Evolutionary conservation across 2,329 filamentous ascomycete genomes (phyloP), one percentile per base, ranked within the genome.

Genomic region (Pyrenochaeta sp.): DNA sequence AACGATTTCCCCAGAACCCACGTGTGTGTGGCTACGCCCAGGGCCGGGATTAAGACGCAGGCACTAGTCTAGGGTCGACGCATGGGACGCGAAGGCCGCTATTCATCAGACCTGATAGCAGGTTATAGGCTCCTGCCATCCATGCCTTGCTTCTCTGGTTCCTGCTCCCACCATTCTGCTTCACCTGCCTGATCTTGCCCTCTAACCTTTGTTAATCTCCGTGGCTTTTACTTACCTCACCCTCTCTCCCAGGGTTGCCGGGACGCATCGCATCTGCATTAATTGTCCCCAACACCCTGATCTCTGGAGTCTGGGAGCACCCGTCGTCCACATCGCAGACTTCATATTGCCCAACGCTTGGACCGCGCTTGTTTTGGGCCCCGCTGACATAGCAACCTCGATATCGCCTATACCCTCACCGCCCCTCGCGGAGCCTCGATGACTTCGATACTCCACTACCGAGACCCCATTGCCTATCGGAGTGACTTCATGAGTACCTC

Each of bases 381-480:
- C 64, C 65, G 71, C 73, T 75, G 69, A 75, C 74, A 71, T 59
- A 74, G 64, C 68, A 73, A 67, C 65, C 56, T 64, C 58, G 65
- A 66, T 64, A 61, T 68, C 62, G 61, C 66, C 67, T 66, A 65
- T 70, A 65, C 70, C 51, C 65, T 69, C 68, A 71, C 71, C 74
- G 68, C 69, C 71, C 67, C 69, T 67, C 67, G 70, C 71, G 67
- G 68, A 72, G 68, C 70, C 70, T 74, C 73, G 69, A 77, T 77
- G 75, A 77, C 74, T 77, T 77, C 75, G 67, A 71, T 77, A 73
- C 72, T 76, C 52, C 74, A 75, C 56, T 76, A 77, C 64, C 69
- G 73, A 61, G 73, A 76, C 50, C 75, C 75, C 63, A 72, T 76
- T 65, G 67, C 73, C 64, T 77, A 74, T 63, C 70, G 76, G 67